Base-by-base conservation (phyloP, 495 filamentous ascomycete genomes). In the Aspergillus nanangensis region DNA sequence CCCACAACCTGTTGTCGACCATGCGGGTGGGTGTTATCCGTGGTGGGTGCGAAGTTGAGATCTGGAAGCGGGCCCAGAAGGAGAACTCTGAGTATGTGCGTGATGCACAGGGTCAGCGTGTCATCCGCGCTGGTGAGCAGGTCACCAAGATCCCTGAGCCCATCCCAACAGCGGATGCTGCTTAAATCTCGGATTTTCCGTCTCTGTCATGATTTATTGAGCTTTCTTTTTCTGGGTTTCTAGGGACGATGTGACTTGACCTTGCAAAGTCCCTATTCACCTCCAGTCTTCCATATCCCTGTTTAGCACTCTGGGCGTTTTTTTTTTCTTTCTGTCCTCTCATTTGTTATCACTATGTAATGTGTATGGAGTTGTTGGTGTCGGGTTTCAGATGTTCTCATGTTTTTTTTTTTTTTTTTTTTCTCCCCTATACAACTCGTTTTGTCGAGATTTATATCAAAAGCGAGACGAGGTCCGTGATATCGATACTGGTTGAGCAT, bases 1-100 rank as follows among this genome's bases (percentile, higher is more conserved):
- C 93, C 39, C 93, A 98, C 80, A 98, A 98, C 74, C 75, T 96
- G 25, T 80, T 98, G 38, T 92, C 88, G 13, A 96, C 90, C 55
- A 95, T 96, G 89, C 80, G 93, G 54, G 87, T 98, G 4, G 93
- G 90, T 70, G 93, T 98, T 38, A 87, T 98, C 47, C 90, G 93
- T 42, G 93, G 93, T 55, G 93, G 93, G 35, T 91, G 88, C 61
- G 93, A 96, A 64, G 93, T 98, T 44, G 93, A 98, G 77, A 95
- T 98, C 77, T 96, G 93, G 93, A 96, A 96, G 81, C 88, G 88
- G 19, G 83, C 90, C 33, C 86, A 92, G 62, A 77, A 83, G 67
- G 92, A 96, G 72, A 42, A 91, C 56, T 75, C 82, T 38, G 78
- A 83, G 41, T 82, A 85, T 45, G 76, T 92, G 51, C 88, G 85